Percentiles rank a stretch among this genome's conserved stretches.
phyloP scores from a whole-genome alignment of 228 moss, liverwort and hornwort species.

The Sphagnum fallax region DNA sequence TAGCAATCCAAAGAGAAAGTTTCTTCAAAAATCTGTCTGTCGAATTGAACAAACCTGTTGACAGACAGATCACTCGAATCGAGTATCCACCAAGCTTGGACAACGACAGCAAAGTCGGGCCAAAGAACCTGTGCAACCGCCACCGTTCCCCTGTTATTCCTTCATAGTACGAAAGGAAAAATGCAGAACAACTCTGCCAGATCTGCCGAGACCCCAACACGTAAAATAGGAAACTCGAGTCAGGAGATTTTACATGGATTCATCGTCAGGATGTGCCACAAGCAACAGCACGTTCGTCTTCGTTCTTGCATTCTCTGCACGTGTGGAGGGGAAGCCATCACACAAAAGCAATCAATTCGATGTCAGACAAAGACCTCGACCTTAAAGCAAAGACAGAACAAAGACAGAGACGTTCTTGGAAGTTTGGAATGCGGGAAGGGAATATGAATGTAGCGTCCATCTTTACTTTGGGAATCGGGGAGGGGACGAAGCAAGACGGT shows the following conservation, averaged over 20 bases:
- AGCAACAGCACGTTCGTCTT: constrained; percentile 59
- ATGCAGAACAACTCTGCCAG: no score
- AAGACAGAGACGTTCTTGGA: not conserved
- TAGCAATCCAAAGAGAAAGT: no score
- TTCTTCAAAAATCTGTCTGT: no score
- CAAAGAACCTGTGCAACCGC: constrained; percentile 70
- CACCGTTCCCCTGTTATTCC: not conserved
- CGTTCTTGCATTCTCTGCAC: constrained; percentile 20
- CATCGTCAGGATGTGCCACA: constrained; percentile 96
- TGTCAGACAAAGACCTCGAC: not conserved
- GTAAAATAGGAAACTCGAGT: not conserved
- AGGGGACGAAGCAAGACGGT: constrained; percentile 49
- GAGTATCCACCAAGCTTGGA: constrained; percentile 49
- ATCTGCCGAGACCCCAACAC: not conserved
- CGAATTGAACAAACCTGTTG: constrained; percentile 46
- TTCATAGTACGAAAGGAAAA: not conserved
- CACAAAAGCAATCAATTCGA: not conserved
- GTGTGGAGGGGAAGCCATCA: not conserved
- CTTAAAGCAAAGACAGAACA: not conserved
- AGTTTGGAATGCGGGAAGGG: not conserved
- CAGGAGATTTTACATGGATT: constrained; percentile 55
- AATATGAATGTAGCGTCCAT: no score
- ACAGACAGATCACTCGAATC: constrained; percentile 56
- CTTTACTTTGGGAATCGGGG: constrained; percentile 31
- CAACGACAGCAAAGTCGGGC: constrained; percentile 71